Base-by-base conservation (phyloP, 495 filamentous ascomycete genomes). In the Jackrogersella multiformis region DNA sequence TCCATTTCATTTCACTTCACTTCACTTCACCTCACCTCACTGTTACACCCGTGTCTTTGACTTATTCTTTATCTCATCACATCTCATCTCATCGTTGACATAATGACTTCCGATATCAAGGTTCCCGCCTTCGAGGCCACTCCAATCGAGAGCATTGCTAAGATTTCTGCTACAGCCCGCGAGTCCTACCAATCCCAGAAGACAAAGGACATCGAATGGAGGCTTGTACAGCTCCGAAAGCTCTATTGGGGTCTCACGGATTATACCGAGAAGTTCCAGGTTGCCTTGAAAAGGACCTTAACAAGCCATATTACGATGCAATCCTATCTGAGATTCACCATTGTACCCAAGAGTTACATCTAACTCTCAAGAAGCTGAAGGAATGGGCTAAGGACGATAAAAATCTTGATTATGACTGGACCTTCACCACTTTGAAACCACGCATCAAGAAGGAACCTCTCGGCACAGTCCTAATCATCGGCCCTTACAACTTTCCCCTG, bases 211-310 rank as follows among this genome's bases (percentile, higher is more conserved):
- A 73, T 97, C 56, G 85, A 90, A 68, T 99, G 90, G 82, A 86
- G 95, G 53, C 82, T 93, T 51, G 79, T 85, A 15, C 94, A 97
- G 82, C 88, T 97, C 35, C 89, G 93, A 49, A 94, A 92, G 82
- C 89, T 97, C 41, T 97, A 96, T 81, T 97, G 93, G 93, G 93
- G 86, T 2, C 71, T 97, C 45, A 87, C 86, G 46, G 95, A 97
- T 80, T 89, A 90, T 74, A 81, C 86, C 60, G 80, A 88, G 35
- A 82, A 86, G 36, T 80, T 97, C 32, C 62, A 85, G 65, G 88
- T 90, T 69, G 92, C 94, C 10, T 85, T 89, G 68, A 82, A 85
- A 77, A 81, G 66, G 95, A 99, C 77, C 81, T 97, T 39, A 82
- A 85, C 69, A 94, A 93, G 78, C 81, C 89, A 28, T 65, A 74